Evolutionary conservation across 441 rosid species (phyloP), one percentile per base, ranked within the genome.

Genomic region (Jatropha multifida): DNA sequence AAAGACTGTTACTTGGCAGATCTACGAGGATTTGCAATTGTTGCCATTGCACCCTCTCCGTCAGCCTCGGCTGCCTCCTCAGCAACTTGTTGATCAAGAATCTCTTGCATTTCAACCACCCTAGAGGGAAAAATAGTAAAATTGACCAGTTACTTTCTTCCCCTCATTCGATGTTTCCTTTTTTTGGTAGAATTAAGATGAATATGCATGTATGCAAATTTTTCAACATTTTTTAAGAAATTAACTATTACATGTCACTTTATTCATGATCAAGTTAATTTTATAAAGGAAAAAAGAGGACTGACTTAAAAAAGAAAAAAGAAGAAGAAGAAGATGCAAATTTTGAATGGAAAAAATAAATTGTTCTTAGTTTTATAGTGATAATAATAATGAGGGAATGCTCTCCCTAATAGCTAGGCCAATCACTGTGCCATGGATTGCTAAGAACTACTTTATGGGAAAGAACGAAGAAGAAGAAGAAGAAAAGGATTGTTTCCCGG

Each of bases 21-120:
- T 88, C 96, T 87, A 41, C 92, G 98, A 77, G 98, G 98, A 85
- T 94, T 92, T 75, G 96, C 91, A 80, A 94, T 77, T 77, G 94
- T 75, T 84, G 98, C 92, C 96, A 96, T 88, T 58, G 91, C 97
- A 72, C 92, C 98, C 51, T 84, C 98, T 72, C 98, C 99, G 85
- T 94, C 99, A 81, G 98, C 99, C 87, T 96, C 99, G 65, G 99
- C 99, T 72, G 97, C 99, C 83, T 96, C 99, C 85, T 96, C 99
- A 68, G 98, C 97, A 80, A 96, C 85, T 85, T 96, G 97, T 77
- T 94, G 91, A 81, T 96, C 99, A 81, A 92, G 91, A 81, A 96
- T 96, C 88, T 96, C 99, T 90, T 96, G 99, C 98, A 91, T 96
- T 84, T 96, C 99, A 79, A 96, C 98, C 76, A 96, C 98, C 89